Evolutionary conservation across 2,329 filamentous ascomycete genomes (phyloP).

Genomic region (Biscogniauxia mediterranea): DNA sequence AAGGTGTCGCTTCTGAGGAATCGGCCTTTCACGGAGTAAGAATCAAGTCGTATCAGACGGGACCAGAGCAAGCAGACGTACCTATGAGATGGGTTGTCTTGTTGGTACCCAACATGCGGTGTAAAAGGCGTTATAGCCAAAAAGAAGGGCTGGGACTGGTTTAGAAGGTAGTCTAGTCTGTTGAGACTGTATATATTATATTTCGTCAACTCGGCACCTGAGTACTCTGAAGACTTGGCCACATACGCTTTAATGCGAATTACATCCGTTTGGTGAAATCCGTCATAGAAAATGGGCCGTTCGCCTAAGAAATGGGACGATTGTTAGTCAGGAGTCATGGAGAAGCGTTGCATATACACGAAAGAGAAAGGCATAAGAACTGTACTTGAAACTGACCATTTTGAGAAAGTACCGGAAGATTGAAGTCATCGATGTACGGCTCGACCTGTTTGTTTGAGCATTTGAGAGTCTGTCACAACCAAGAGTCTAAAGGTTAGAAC

Average conservation of each 20-base stretch:
- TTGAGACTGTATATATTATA: no score
- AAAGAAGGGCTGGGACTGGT: no score
- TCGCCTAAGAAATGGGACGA: not conserved
- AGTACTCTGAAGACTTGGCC: not conserved
- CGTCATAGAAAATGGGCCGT: slow-evolving; percentile 20
- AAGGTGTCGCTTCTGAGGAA: slow-evolving; percentile 18
- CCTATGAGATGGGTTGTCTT: slow-evolving; percentile 5
- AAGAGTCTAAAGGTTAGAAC: slow-evolving; percentile 1
- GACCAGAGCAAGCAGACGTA: slow-evolving; percentile 3
- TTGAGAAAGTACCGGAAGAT: slow-evolving; percentile 25
- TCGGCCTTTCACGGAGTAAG: not conserved
- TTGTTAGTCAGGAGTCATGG: no score
- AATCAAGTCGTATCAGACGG: slow-evolving; percentile 1
- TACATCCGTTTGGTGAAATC: slow-evolving; percentile 26
- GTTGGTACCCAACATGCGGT: no score
- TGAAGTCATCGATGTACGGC: slow-evolving; percentile 30
- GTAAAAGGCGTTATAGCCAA: no score
- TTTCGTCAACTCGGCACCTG: no score
- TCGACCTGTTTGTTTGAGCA: slow-evolving; percentile 17
- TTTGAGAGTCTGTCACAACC: not conserved
- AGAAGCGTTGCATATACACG: no score
- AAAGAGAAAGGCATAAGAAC: no score
- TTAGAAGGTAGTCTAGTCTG: no score
- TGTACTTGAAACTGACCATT: slow-evolving; percentile 12
- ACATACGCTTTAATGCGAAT: slow-evolving; percentile 24